Percentiles rank a stretch among this genome's conserved stretches.
Conservation (phyloP, 2,329 filamentous ascomycete species). For the Shiraia sp. region DNA sequence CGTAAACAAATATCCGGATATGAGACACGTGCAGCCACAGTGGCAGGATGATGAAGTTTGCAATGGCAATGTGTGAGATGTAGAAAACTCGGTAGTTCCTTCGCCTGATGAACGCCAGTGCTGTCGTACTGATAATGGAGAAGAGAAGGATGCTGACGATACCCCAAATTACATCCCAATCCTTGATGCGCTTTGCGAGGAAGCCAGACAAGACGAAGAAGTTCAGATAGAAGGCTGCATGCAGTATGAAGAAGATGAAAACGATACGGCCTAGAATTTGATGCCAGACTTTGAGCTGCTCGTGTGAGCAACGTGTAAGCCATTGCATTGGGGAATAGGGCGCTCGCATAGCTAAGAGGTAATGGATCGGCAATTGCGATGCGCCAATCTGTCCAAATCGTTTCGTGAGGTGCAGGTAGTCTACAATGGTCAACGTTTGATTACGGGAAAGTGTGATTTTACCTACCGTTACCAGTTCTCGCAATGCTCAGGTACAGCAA, state of each 20-base stretch:
- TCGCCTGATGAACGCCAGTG: conserved; percentile 52
- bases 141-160: conserved; percentile 53
- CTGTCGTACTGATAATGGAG: conserved; percentile 52
- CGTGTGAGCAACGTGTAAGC: conserved; percentile 58
- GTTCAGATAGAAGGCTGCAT: conserved; percentile 59
- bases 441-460: neutral
- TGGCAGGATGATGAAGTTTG: conserved; percentile 52
- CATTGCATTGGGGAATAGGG: conserved; percentile 56
- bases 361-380: conserved; percentile 63
- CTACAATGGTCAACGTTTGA: conserved; percentile 37
- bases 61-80: conserved; percentile 57
- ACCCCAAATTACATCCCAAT: conserved; percentile 63
- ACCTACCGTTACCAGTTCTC: conserved; percentile 59
- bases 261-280: conserved; percentile 62
- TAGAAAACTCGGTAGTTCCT: conserved; percentile 60
- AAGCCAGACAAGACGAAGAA: conserved; percentile 59
- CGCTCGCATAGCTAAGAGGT: conserved; percentile 58
- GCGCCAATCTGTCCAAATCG: conserved; percentile 62
- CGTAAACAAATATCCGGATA: conserved; percentile 57
- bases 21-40: conserved; percentile 61
- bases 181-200: conserved; percentile 57
- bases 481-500: conserved; percentile 55
- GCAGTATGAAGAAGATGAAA: conserved; percentile 54
- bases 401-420: conserved; percentile 67
- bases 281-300: conserved; percentile 60